A percentile compares a stretch with the other conserved stretches of the same genome.
Evolutionary conservation across 345 rosid species (phyloP).

Genomic region (Citrus medica): DNA sequence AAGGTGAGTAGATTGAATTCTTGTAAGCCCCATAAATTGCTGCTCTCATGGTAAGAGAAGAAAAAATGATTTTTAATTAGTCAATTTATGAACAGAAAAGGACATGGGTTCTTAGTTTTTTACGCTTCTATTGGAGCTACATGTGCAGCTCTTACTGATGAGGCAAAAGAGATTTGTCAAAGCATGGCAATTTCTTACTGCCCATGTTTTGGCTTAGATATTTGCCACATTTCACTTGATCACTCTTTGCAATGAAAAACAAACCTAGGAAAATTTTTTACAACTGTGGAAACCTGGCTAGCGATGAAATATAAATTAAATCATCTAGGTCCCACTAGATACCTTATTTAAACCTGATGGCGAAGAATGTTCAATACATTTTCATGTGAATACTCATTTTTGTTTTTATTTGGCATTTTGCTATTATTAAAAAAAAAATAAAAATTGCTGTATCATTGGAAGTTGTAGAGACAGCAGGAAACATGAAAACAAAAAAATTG

Average conservation of each 20-base stretch:
- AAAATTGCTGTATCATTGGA: neutral
- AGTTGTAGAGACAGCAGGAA: neutral
- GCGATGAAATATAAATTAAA: neutral
- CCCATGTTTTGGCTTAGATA: neutral
- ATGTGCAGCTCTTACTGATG: neutral
- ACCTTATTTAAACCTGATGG: neutral
- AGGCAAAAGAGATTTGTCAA: neutral
- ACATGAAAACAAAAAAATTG: neutral
- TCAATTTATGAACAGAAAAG: neutral
- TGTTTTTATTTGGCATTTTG: neutral
- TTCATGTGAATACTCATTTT: neutral
- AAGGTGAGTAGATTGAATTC: neutral
- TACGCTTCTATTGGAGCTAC: neutral
- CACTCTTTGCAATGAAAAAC: neutral
- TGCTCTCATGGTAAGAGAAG: neutral
- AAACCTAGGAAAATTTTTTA: neutral
- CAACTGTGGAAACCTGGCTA: neutral
- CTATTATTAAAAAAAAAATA: neutral
- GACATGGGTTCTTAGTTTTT: neutral
- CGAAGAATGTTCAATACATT: neutral
- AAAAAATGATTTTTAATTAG: neutral
- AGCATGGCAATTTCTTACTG: neutral
- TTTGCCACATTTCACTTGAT: neutral
- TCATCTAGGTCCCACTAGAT: neutral
- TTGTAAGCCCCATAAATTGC: neutral